These are phyloP conservation scores for Didymella segeticola DNA, from an alignment of 2,329 filamentous ascomycete genomes.

Conservation along the genomic window DNA sequence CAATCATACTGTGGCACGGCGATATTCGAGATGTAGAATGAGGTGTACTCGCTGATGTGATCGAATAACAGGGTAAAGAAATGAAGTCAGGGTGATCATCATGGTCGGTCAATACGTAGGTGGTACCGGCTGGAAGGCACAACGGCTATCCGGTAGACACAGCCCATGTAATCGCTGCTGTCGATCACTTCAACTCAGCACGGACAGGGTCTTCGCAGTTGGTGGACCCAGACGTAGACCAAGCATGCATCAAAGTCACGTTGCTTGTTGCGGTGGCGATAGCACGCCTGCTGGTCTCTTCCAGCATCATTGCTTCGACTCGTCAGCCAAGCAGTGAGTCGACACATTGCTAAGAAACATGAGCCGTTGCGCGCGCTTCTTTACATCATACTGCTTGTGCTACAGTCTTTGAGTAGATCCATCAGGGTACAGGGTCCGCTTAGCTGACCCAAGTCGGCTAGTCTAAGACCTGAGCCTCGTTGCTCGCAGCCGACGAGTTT, in stretches of 20 bases:
- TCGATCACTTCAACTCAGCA: neutral
- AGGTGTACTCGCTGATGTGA: too few relatives aligned
- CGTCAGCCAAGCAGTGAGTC: slow-evolving; percentile 7
- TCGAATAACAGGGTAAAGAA: too few relatives aligned
- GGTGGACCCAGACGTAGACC: neutral
- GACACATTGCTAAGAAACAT: slow-evolving; percentile 7
- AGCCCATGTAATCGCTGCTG: neutral
- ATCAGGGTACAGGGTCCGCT: neutral
- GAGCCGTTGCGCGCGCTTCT: neutral
- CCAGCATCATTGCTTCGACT: neutral
- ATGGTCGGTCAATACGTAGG: neutral
- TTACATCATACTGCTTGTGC: slow-evolving; percentile 5
- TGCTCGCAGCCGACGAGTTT: slow-evolving; percentile 11
- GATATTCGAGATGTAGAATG: too few relatives aligned
- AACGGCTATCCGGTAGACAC: neutral
- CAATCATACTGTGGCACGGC: too few relatives aligned
- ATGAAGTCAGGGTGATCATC: neutral
- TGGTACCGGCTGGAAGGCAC: neutral
- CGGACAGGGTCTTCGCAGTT: neutral
- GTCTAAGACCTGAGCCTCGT: neutral
- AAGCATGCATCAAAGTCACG: neutral
- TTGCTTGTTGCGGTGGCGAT: neutral
- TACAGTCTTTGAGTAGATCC: neutral
- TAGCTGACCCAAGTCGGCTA: neutral
- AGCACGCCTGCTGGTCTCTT: neutral